These are phyloP conservation scores for Pseudozyma hubeiensis DNA, from an alignment of 1,284 basidiomycete species.

Conservation along the genomic window DNA sequence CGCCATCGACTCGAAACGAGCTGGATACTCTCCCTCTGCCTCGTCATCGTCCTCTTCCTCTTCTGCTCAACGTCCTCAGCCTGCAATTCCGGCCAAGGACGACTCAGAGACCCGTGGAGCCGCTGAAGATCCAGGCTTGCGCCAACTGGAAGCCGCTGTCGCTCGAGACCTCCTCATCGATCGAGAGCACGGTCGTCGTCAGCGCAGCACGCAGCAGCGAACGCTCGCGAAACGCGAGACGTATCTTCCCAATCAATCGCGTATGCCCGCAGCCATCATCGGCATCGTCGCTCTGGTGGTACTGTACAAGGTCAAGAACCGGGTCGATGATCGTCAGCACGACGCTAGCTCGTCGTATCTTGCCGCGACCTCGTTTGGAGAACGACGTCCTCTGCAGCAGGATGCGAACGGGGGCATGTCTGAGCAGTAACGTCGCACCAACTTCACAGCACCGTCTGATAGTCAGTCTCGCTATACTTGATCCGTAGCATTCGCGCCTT, in stretches of 20 bases:
- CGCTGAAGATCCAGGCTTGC: too few relatives aligned
- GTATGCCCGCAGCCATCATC: not conserved
- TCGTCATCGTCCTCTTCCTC: not conserved
- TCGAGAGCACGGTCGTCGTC: too few relatives aligned
- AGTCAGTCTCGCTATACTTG: too few relatives aligned
- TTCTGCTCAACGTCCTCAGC: not conserved
- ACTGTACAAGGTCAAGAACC: not conserved
- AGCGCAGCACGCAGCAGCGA: not conserved
- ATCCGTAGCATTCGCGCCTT: too few relatives aligned
- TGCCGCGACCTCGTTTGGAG: not conserved
- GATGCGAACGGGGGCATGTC: too few relatives aligned
- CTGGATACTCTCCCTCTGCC: not conserved
- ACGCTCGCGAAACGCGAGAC: not conserved
- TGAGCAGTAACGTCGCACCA: too few relatives aligned
- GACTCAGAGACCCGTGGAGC: too few relatives aligned
- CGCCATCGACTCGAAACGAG: constrained; percentile 2
- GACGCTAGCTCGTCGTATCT: not conserved
- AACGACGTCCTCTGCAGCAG: too few relatives aligned
- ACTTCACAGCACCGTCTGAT: too few relatives aligned
- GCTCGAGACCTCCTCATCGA: too few relatives aligned
- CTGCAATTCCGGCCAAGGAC: too few relatives aligned
- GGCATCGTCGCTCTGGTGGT: not conserved
- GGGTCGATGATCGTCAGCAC: not conserved
- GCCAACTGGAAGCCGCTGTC: too few relatives aligned
- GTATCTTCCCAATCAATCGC: not conserved